These are phyloP conservation scores for Scytalidium sp. DNA, from an alignment of 2,329 filamentous ascomycete genomes.

Conservation along the genomic window DNA sequence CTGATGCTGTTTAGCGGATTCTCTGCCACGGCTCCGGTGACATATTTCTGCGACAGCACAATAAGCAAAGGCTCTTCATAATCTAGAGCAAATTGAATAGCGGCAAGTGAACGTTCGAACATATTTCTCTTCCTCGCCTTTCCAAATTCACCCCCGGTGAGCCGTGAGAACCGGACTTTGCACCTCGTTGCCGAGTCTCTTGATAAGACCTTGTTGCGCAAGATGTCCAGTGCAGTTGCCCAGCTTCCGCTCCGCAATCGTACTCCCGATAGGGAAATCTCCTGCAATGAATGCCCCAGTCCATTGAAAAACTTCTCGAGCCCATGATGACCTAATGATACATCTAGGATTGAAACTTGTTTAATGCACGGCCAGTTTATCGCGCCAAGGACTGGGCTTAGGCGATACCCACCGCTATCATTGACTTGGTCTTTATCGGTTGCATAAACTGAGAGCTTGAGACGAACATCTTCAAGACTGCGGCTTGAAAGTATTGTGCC, in stretches of 20 bases:
- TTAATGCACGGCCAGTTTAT: conserved; percentile 2
- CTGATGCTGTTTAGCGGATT: neutral
- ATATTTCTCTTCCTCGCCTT: neutral
- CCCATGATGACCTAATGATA: neutral
- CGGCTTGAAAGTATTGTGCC: neutral
- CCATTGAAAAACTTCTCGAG: conserved; percentile 1
- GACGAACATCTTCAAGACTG: neutral
- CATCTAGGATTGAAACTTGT: neutral
- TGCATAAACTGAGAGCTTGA: neutral
- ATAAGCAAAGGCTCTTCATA: neutral
- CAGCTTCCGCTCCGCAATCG: conserved; percentile 1
- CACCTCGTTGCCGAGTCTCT: neutral
- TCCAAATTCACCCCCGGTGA: neutral
- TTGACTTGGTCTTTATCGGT: neutral
- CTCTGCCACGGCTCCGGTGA: neutral
- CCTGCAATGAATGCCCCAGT: neutral
- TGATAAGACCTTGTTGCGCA: neutral
- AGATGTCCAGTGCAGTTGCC: neutral
- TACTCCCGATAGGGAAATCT: neutral
- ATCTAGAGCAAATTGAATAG: neutral
- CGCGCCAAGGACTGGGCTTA: neutral
- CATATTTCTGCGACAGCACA: neutral
- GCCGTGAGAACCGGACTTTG: neutral
- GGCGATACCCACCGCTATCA: neutral
- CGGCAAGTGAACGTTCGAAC: neutral